A percentile compares a stretch with the other conserved stretches of the same genome.
These are phyloP conservation scores for Casuarina cunninghamiana DNA, from an alignment of 306 rosid species.

Conservation along the genomic window DNA sequence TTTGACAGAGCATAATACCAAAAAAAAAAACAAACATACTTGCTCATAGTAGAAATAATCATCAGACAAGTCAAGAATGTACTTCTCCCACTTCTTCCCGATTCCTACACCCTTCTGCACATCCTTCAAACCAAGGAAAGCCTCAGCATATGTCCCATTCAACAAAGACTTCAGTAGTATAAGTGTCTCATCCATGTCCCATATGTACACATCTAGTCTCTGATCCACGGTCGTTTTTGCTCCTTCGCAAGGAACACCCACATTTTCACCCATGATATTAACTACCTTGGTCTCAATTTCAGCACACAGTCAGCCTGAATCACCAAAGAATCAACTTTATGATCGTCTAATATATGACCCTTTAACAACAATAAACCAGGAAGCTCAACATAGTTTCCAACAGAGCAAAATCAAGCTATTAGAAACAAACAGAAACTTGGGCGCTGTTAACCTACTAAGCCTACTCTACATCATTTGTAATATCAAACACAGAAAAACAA, in stretches of 20 bases:
- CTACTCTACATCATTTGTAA: neutral
- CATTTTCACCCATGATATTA: conserved; percentile 45
- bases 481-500: neutral
- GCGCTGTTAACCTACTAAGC: neutral
- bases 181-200: conserved; percentile 99
- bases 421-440: neutral
- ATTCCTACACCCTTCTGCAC: conserved; percentile 71
- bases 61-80: conserved; percentile 78
- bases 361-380: neutral
- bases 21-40: conserved; percentile 49
- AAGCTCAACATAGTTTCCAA: neutral
- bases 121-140: conserved; percentile 66
- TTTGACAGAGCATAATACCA: neutral
- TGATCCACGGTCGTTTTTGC: conserved; percentile 32
- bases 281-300: conserved; percentile 8
- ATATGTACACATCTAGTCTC: conserved; percentile 58
- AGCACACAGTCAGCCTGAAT: conserved; percentile 12
- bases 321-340: conserved; percentile 3
- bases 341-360: neutral
- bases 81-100: conserved; percentile 84
- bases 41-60: conserved; percentile 79
- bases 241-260: conserved; percentile 31
- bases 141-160: conserved; percentile 68
- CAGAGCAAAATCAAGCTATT: neutral
- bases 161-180: conserved; percentile 82